These are phyloP conservation scores for Crithidia brevicula DNA, from an alignment of 208 protist genomes.

Conservation along the genomic window DNA sequence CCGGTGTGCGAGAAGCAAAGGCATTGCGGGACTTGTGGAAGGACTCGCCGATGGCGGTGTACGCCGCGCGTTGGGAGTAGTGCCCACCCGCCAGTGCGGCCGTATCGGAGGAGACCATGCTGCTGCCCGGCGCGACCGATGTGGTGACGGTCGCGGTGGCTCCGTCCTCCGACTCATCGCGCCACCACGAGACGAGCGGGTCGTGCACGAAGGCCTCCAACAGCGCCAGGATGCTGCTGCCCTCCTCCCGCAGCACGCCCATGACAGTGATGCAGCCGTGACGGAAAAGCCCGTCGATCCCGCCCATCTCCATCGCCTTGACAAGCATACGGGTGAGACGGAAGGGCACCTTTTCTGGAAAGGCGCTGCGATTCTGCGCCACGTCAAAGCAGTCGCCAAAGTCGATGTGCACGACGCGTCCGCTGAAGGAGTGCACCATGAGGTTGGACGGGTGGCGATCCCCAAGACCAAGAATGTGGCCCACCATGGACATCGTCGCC, in stretches of 20 bases:
- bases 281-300: conserved; percentile 99
- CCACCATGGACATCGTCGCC: conserved; percentile 99
- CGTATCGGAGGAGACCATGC: conserved; percentile 13
- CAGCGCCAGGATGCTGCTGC: conserved; percentile 98
- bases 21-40: conserved; percentile 39
- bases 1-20: conserved; percentile 31
- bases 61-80: conserved; percentile 36
- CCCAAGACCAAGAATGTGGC: conserved; percentile 98
- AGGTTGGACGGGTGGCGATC: conserved; percentile 99
- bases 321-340: conserved; percentile 99
- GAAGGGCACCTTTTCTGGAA: conserved; percentile 99
- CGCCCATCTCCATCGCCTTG: conserved; percentile 99
- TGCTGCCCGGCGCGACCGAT: conserved; percentile 22
- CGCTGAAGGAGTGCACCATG: conserved; percentile 98
- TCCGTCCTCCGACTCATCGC: conserved; percentile 54
- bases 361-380: conserved; percentile 97
- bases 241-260: conserved; percentile 97
- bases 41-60: conserved; percentile 44
- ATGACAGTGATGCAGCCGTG: conserved; percentile 98
- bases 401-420: conserved; percentile 99
- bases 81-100: conserved; percentile 13
- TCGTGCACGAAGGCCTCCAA: conserved; percentile 99
- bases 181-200: conserved; percentile 99
- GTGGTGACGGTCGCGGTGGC: conserved; percentile 10
- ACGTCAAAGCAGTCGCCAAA: conserved; percentile 99